A percentile compares a stretch with the other conserved stretches of the same genome.
Conservation (phyloP, 345 rosid genomes). For the Acer negundo region DNA sequence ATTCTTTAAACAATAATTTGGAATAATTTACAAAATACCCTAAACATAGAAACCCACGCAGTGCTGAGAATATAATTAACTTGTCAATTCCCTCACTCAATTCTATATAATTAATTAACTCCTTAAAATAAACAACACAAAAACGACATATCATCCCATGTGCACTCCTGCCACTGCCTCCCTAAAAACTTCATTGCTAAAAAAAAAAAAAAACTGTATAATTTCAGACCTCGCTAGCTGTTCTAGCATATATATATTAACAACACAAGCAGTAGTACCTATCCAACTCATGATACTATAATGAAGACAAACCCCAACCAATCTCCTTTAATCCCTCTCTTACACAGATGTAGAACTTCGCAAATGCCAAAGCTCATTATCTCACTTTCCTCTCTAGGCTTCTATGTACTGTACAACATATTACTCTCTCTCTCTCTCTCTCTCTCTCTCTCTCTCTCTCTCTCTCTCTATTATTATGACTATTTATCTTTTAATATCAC, state of each 20-base stretch:
- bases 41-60: slow-evolving; percentile 23
- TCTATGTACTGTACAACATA: not conserved
- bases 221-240: slow-evolving; percentile 26
- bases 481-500: slow-evolving; percentile 8
- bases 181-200: slow-evolving; percentile 9
- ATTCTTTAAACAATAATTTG: slow-evolving; percentile 39
- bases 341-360: slow-evolving; percentile 33
- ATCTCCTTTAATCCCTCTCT: slow-evolving; percentile 24
- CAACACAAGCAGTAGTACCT: slow-evolving; percentile 5
- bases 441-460: not conserved
- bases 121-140: slow-evolving; percentile 22
- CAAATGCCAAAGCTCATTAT: slow-evolving; percentile 32
- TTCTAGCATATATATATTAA: not conserved
- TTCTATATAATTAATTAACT: slow-evolving; percentile 23
- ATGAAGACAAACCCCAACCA: slow-evolving; percentile 39
- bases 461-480: not conserved
- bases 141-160: slow-evolving; percentile 58
- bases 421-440: not conserved
- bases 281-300: slow-evolving; percentile 32
- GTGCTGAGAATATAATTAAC: slow-evolving; percentile 36
- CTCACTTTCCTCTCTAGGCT: slow-evolving; percentile 32
- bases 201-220: not conserved
- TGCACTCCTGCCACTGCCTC: slow-evolving; percentile 41
- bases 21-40: slow-evolving; percentile 46
- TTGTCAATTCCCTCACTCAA: slow-evolving; percentile 36